phyloP scores from a whole-genome alignment of 2,329 filamentous ascomycete species.

The Lachnum nothofagi region DNA sequence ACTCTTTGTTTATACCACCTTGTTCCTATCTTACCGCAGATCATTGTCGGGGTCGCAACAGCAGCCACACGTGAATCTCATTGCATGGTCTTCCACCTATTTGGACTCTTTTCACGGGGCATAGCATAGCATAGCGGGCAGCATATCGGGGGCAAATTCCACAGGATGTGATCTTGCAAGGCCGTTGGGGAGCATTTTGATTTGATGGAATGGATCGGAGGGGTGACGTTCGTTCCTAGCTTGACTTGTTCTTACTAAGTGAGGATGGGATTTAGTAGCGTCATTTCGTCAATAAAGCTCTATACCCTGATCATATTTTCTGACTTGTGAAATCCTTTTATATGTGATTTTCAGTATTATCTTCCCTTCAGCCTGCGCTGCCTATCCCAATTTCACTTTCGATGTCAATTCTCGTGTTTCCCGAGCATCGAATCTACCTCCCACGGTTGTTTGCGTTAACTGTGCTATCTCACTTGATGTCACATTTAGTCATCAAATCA shows the following conservation, averaged over 20 bases:
- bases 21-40: slow-evolving; percentile 12
- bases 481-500: too few relatives aligned
- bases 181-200: not conserved
- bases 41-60: slow-evolving; percentile 8
- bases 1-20: slow-evolving; percentile 16
- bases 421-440: too few relatives aligned
- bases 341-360: not conserved
- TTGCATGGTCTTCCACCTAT: slow-evolving; percentile 16
- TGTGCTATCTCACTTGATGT: too few relatives aligned
- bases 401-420: not conserved
- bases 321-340: not conserved
- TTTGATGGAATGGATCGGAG: not conserved
- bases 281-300: slow-evolving; percentile 6
- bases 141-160: slow-evolving; percentile 16
- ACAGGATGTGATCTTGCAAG: not conserved
- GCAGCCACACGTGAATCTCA: slow-evolving; percentile 6
- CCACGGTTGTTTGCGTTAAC: too few relatives aligned
- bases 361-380: too few relatives aligned
- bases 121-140: slow-evolving; percentile 26
- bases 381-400: too few relatives aligned
- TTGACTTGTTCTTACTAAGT: not conserved
- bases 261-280: slow-evolving; percentile 1
- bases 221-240: not conserved
- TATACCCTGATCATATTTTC: not conserved
- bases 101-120: slow-evolving; percentile 14